Conservation (phyloP, 768 basidiomycete species). For the Solioccasus polychromus region DNA sequence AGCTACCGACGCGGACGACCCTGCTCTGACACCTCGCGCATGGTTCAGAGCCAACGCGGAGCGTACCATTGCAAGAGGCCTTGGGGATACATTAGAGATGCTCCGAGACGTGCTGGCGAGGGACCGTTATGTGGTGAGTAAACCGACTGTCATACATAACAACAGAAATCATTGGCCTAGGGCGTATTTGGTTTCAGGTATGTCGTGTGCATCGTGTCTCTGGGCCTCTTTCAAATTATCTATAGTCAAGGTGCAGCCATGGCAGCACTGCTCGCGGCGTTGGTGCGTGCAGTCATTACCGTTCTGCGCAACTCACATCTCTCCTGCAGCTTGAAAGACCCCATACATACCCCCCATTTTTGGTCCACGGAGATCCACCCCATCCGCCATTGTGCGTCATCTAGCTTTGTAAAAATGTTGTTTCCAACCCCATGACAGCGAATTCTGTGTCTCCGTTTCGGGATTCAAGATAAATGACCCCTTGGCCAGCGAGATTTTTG, state of each 20-base stretch:
- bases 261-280: conserved; percentile 65
- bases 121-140: conserved; percentile 65
- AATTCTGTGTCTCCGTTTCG: conserved; percentile 74
- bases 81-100: conserved; percentile 53
- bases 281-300: conserved; percentile 45
- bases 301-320: background rate
- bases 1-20: conserved; percentile 41
- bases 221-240: background rate
- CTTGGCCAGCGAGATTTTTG: conserved; percentile 48
- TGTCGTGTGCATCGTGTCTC: conserved; percentile 4
- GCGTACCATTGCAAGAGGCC: conserved; percentile 48
- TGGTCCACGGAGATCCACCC: conserved; percentile 59
- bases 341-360: conserved; percentile 51
- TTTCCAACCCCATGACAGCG: conserved; percentile 33
- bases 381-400: conserved; percentile 71
- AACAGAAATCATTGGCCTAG: conserved; percentile 37
- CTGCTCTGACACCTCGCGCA: conserved; percentile 54
- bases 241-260: conserved; percentile 74
- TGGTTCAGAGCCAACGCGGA: conserved; percentile 69
- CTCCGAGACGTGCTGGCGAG: conserved; percentile 56
- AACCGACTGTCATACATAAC: too few relatives aligned
- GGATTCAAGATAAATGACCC: conserved; percentile 59
- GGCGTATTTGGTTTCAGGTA: conserved; percentile 82
- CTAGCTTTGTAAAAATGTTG: background rate
- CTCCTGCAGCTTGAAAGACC: conserved; percentile 52